These are phyloP conservation scores for Aurinia saxatilis DNA, from an alignment of 345 rosid species.

Conservation along the genomic window DNA sequence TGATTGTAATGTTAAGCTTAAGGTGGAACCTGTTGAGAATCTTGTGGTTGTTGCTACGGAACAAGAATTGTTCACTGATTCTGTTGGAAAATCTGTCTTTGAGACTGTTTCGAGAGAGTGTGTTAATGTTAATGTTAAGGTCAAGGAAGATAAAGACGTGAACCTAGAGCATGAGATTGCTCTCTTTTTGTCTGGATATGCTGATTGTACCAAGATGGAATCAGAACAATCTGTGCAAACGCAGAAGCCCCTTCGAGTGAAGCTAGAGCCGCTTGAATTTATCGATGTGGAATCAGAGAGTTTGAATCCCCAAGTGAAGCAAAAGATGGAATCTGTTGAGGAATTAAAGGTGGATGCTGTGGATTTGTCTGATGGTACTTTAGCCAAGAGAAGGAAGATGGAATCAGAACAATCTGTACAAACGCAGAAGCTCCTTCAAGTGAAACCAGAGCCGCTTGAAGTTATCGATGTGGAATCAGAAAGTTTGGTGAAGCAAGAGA, in stretches of 20 bases:
- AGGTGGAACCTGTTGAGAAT: not conserved
- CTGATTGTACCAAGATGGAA: not conserved
- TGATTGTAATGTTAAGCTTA: not conserved
- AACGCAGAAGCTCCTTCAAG: too few species aligned
- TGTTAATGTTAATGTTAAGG: not conserved
- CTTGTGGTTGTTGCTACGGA: not conserved
- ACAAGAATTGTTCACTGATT: not conserved
- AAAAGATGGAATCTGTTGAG: too few species aligned
- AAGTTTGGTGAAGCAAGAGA: conserved; percentile 3
- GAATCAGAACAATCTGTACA: too few species aligned
- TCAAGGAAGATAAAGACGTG: conserved; percentile 15
- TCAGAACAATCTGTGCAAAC: too few species aligned
- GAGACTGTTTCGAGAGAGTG: conserved; percentile 1
- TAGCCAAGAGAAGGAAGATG: too few species aligned
- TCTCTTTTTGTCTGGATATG: not conserved
- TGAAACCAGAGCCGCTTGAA: not conserved
- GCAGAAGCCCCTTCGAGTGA: not conserved
- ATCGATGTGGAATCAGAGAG: not conserved
- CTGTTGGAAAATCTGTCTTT: not conserved
- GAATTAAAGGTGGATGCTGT: too few species aligned
- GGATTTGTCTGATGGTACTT: too few species aligned
- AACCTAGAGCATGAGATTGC: not conserved
- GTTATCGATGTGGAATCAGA: not conserved
- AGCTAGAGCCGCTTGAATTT: not conserved
- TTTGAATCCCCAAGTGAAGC: too few species aligned